Base-by-base conservation (phyloP, 495 filamentous ascomycete species). In the Penicillium turbatum region DNA sequence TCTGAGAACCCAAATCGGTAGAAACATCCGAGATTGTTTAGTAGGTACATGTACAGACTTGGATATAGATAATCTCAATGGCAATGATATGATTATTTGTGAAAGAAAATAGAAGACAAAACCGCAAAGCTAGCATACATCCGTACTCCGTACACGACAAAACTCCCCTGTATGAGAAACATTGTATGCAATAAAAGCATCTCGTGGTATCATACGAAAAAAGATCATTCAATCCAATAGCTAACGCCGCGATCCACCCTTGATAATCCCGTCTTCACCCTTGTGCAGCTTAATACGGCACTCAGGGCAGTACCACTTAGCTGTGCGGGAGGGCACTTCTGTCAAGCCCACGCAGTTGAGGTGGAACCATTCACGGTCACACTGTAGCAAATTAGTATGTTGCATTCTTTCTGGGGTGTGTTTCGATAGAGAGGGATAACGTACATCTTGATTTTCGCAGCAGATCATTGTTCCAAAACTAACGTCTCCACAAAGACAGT, bases 221-320 rank as follows among this genome's bases (percentile, higher is more conserved):
- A 53, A 32, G 1, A 50, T 52, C 45, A 56, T 45, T 27, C 16
- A 15, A 54, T 55, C 45, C 40, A 26, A 51, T 11, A 42, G 9
- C 67, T 50, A 75, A 41, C 72, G 66, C 19, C 73, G 67, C 41
- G 62, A 59, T 19, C 57, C 61, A 15, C 53, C 65, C 51, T 63
- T 69, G 37, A 73, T 66, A 27, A 77, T 74, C 1, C 74, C 74
- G 60, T 75, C 68, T 8, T 53, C 45, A 5, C 72, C 75, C 53
- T 74, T 86, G 40, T 82, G 80, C 32, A 91, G 77, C 53, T 81
- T 76, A 45, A 83, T 73, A 29, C 88, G 79, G 63, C 91, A 96
- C 10, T 91, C 86, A 6, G 92, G 92, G 67, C 92, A 97, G 64
- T 90, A 97, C 92, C 92, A 97, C 74, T 95, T 95, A 10, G 84